Base-by-base conservation (phyloP, 2,329 filamentous ascomycete genomes). In the Nemania sp. region DNA sequence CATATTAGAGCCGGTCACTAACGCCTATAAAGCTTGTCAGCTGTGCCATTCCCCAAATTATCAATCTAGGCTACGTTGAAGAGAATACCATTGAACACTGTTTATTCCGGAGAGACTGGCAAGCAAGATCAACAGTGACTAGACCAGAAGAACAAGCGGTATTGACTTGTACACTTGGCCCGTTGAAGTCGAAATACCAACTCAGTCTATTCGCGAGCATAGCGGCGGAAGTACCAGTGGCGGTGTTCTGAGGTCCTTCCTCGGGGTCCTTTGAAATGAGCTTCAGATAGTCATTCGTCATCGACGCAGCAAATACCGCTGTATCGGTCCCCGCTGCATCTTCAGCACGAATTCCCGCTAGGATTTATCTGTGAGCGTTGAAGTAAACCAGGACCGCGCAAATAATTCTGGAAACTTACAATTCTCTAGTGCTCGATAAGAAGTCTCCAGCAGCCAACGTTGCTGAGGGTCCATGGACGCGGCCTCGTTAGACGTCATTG, bases 1-100 rank as follows among this genome's bases (percentile, higher is more conserved):
- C 3, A 70, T 45, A 48, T 62, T 68, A 6, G 55, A 54, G 5
- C 66, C 66, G 12, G 60, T 60, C 1, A 63, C 66, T 9, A 72
- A 40, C 15, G 66, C 64, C 42, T 66, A 60, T 15, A 17, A 7
- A 1, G 30, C 8, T 28, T 30, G 39, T 30, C 19, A 30, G 15
- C 15, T 42, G 7, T 3, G 14, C 23, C 2, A 9, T 24, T 28
- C n/a, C n/a, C 15, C 26, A 28, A 28, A 12, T 28, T 28, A 28
- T 28, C 6, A 28, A 12, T 28, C n/a, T 28, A 28, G 14, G 24
- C 11, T 28, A 42, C 5, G 40, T 42, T 14, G 30, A 36, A 15
- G 11, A 17, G 4, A 11, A 8, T 26, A 48, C 44, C 44, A 48
- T 48, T 9, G 19, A 17, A n/a, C 44, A 15, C 6, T 17, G n/a